These are phyloP conservation scores for Nemania sp. DNA, from an alignment of 2,329 filamentous ascomycete genomes.

Conservation along the genomic window DNA sequence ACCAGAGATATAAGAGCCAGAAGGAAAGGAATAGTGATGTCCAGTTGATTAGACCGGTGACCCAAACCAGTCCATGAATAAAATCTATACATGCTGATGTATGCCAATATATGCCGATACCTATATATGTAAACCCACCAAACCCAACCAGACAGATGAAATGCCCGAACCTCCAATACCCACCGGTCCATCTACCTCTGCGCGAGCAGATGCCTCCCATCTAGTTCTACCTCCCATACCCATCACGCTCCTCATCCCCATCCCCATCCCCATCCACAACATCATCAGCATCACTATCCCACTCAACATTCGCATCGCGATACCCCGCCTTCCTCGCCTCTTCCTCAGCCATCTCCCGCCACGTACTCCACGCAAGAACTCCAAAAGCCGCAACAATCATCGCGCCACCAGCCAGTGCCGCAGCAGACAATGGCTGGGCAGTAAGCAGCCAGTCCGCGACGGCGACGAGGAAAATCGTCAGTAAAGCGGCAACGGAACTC, in stretches of 20 bases:
- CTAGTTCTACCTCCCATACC: background rate
- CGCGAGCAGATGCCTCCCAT: constrained; percentile 7
- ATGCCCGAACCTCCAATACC: background rate
- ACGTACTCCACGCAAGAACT: constrained; percentile 89
- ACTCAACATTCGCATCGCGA: constrained; percentile 12
- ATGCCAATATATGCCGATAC: too few species aligned
- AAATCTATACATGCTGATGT: too few species aligned
- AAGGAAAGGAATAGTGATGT: too few species aligned
- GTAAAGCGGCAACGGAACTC: constrained; percentile 85
- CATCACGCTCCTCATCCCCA: constrained; percentile 2
- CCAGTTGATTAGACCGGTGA: too few species aligned
- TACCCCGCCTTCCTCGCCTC: constrained; percentile 10
- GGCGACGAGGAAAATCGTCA: constrained; percentile 97
- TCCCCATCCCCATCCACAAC: background rate
- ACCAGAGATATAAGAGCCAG: too few species aligned
- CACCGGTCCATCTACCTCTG: background rate
- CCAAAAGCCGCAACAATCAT: constrained; percentile 87
- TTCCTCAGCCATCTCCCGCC: constrained; percentile 88
- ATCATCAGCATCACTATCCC: constrained; percentile 16
- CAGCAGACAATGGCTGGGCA: constrained; percentile 71
- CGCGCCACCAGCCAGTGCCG: constrained; percentile 78
- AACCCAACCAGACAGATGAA: background rate
- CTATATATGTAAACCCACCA: background rate
- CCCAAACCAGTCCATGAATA: too few species aligned
- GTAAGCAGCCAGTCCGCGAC: constrained; percentile 87